A percentile compares a stretch with the other conserved stretches of the same genome.
phyloP scores from a whole-genome alignment of 495 filamentous ascomycete species.

The Podospora anserina region DNA sequence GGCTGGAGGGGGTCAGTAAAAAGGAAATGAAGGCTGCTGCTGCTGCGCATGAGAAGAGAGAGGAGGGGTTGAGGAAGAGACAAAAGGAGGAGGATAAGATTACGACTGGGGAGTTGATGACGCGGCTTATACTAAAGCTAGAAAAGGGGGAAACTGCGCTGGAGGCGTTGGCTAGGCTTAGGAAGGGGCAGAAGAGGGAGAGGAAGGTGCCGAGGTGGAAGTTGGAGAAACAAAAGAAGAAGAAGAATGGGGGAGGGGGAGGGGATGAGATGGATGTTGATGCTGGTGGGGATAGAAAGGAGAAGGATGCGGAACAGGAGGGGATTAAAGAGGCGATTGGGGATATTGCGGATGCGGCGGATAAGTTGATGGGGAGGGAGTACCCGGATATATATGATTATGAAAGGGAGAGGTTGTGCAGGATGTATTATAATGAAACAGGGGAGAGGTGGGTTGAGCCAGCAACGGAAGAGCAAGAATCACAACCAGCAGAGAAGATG shows the following conservation, averaged over 20 bases:
- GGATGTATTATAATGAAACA: constrained; percentile 81
- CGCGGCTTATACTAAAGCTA: constrained; percentile 64
- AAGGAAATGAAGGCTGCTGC: constrained; percentile 87
- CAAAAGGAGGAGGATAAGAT: constrained; percentile 69
- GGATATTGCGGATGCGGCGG: constrained; percentile 81
- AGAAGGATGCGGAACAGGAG: constrained; percentile 67
- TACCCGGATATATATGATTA: constrained; percentile 86
- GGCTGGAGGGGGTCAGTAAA: constrained; percentile 88
- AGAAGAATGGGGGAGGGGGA: constrained; percentile 28
- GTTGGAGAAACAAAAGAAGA: constrained; percentile 50
- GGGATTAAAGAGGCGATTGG: constrained; percentile 70
- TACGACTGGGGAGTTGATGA: constrained; percentile 69
- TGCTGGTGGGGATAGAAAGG: constrained; percentile 37
- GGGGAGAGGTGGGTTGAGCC: constrained; percentile 86
- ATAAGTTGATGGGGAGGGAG: constrained; percentile 75
- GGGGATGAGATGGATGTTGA: constrained; percentile 64
- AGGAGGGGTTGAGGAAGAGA: constrained; percentile 66
- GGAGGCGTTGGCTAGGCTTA: constrained; percentile 80
- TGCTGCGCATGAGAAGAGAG: constrained; percentile 82
- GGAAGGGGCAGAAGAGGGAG: constrained; percentile 61
- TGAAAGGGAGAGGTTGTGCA: constrained; percentile 76
- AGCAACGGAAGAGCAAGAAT: constrained; percentile 17
- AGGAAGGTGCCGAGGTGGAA: constrained; percentile 63
- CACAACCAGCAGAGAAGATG: constrained; percentile 41
- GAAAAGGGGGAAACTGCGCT: constrained; percentile 84